A percentile compares a stretch with the other conserved stretches of the same genome.
Evolutionary conservation across 192 early-diverging fungal genomes (phyloP).

Genomic region (Coemansia aciculifera): DNA sequence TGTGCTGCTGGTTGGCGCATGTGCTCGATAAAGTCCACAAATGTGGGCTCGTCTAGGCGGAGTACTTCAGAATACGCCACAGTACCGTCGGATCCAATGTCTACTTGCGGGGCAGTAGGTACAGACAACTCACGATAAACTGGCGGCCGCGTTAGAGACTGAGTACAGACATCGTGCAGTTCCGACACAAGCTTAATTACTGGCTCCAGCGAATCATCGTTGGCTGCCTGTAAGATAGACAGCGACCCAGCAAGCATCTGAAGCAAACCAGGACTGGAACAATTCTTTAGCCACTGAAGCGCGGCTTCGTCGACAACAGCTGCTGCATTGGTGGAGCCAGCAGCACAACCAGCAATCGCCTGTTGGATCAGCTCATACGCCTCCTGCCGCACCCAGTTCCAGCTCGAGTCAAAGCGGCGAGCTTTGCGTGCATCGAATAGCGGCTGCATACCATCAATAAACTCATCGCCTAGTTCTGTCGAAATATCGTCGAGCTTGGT

Average conservation of each 20-base stretch:
- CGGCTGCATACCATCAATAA: constrained; percentile 74
- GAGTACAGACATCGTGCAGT: constrained; percentile 75
- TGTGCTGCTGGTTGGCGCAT: constrained; percentile 61
- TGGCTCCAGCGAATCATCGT: constrained; percentile 62
- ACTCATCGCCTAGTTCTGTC: constrained; percentile 79
- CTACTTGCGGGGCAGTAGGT: constrained; percentile 78
- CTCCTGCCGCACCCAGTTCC: constrained; percentile 84
- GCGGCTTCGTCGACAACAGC: constrained; percentile 63
- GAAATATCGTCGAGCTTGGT: constrained; percentile 71
- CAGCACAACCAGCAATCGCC: constrained; percentile 63
- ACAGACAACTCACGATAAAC: constrained; percentile 82
- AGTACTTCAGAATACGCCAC: constrained; percentile 78
- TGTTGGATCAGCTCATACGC: constrained; percentile 65
- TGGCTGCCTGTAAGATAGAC: constrained; percentile 62
- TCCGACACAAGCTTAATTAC: constrained; percentile 56
- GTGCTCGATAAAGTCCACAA: constrained; percentile 81
- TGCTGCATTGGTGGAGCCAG: constrained; percentile 54
- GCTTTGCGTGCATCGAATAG: constrained; percentile 78
- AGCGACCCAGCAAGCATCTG: constrained; percentile 70
- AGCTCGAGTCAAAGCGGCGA: constrained; percentile 85
- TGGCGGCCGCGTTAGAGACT: constrained; percentile 66
- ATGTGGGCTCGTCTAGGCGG: constrained; percentile 70
- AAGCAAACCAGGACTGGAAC: constrained; percentile 69
- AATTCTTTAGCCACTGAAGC: constrained; percentile 71
- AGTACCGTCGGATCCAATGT: constrained; percentile 68